Evolutionary conservation across 495 filamentous ascomycete species (phyloP), one percentile per base, ranked within the genome.

Genomic region (Aspergillus steynii): DNA sequence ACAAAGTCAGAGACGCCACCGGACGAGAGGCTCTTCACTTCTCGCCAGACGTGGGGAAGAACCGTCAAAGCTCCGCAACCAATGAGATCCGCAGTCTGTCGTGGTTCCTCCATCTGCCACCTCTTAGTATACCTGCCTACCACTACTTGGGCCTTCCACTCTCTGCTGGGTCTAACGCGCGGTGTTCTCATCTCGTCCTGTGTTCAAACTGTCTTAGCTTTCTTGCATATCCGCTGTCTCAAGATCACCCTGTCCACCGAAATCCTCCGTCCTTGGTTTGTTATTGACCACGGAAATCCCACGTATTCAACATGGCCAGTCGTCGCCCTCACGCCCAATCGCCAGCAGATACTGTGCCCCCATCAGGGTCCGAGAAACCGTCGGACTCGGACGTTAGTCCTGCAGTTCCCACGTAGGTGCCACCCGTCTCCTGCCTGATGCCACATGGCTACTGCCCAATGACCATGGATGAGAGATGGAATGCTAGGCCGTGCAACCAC

Each of bases 351-450:
- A 69, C 59, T 1, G 70, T 65, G 3, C 65, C 68, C 32, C 61
- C 75, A 50, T 64, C 73, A 26, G 27, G 65, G n/a, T 31, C 68
- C 31, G 65, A 60, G 27, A 60, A 63, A 58, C 53, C 53, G 15
- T 34, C 58, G 27, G 65, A 65, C 49, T 83, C 82, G 7, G 75
- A 81, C 60, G 78, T 79, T 45, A 67, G 88, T 15, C 86, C 90
- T 50, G 89, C 87, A 42, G 90, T 96, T 37, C 90, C 91, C 45
- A 80, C 80, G 90, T 93, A 77, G 72, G 86, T 82, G 29, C 50
- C 32, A 42, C 56, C 53, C 37, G 14, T 55, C 46, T 50, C 63
- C 20, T 50, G 25, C 53, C 50, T 64, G 14, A 59, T 51, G 61
- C 55, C 55, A 62, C 50, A 58, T 54, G 54, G 55, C 49, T 49